Conservation (phyloP, 2,329 filamentous ascomycete species). For the Calonectria pauciramosa region DNA sequence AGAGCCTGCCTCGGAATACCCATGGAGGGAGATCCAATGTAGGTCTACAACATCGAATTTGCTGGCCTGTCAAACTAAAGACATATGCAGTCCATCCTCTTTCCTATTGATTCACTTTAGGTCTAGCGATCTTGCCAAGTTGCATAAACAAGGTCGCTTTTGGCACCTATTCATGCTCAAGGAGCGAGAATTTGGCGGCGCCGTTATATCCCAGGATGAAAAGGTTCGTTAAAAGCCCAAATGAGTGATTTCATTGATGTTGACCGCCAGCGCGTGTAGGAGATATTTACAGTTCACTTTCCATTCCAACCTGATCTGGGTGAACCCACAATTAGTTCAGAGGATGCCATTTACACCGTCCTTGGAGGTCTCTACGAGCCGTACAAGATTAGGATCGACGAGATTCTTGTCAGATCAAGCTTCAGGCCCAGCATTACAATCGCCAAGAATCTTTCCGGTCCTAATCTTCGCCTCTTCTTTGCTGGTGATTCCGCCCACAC, state of each 20-base stretch:
- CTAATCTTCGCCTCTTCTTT: conserved; percentile 51
- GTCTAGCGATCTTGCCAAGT: background rate
- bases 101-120: conserved; percentile 14
- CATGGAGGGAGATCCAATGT: conserved; percentile 16
- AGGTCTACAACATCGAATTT: background rate
- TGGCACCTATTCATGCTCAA: conserved; percentile 17
- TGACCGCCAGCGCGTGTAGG: background rate
- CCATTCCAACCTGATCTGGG: background rate
- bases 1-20: background rate
- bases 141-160: conserved; percentile 18
- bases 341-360: conserved; percentile 22
- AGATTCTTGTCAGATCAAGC: conserved; percentile 37
- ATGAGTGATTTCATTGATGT: background rate
- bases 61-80: background rate
- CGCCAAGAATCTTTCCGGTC: conserved; percentile 41
- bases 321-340: background rate
- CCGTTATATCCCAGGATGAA: conserved; percentile 15
- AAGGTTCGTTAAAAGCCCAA: background rate
- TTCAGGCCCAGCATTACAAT: conserved; percentile 41
- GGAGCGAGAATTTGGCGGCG: conserved; percentile 2
- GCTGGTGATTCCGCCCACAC: conserved; percentile 54
- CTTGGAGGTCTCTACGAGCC: conserved; percentile 18
- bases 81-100: background rate
- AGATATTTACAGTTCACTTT: conserved; percentile 13
- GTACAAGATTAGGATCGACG: conserved; percentile 37